These are phyloP conservation scores for Pontederia paniculata DNA, from an alignment of 176 grass and related monocot species.

Conservation along the genomic window DNA sequence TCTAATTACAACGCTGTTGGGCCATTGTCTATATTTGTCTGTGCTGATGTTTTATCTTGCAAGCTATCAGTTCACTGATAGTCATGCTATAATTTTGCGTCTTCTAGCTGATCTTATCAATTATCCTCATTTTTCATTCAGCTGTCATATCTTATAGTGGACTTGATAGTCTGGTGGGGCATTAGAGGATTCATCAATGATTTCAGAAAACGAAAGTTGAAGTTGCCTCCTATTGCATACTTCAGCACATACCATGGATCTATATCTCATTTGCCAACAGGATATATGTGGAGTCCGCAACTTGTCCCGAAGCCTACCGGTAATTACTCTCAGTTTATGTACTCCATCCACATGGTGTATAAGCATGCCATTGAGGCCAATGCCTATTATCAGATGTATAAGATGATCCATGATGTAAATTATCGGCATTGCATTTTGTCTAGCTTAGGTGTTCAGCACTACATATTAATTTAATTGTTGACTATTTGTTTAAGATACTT, in stretches of 20 bases:
- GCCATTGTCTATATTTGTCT: too few species aligned
- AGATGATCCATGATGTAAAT: too few species aligned
- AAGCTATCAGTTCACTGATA: background rate
- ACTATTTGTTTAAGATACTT: too few species aligned
- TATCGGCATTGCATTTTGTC: too few species aligned
- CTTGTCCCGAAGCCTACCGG: slow-evolving; percentile 86
- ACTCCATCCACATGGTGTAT: too few species aligned
- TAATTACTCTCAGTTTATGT: slow-evolving; percentile 14
- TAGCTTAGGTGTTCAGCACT: too few species aligned
- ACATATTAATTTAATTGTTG: too few species aligned
- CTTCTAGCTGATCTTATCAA: too few species aligned
- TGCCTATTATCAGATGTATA: too few species aligned
- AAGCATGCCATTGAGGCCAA: too few species aligned
- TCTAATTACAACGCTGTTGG: too few species aligned
- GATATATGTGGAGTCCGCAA: slow-evolving; percentile 95
- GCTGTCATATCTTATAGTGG: slow-evolving; percentile 89
- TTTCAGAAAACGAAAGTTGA: slow-evolving; percentile 85
- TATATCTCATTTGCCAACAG: slow-evolving; percentile 97
- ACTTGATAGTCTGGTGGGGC: slow-evolving; percentile 94
- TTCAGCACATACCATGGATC: slow-evolving; percentile 98
- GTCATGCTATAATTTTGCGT: too few species aligned
- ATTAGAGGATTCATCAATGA: slow-evolving; percentile 95
- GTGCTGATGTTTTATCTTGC: background rate
- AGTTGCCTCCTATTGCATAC: slow-evolving; percentile 84
- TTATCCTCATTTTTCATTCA: slow-evolving; percentile 27